Evolutionary conservation across 1,284 basidiomycete genomes (phyloP).

Genomic region (Lignosus rhinocerotis): DNA sequence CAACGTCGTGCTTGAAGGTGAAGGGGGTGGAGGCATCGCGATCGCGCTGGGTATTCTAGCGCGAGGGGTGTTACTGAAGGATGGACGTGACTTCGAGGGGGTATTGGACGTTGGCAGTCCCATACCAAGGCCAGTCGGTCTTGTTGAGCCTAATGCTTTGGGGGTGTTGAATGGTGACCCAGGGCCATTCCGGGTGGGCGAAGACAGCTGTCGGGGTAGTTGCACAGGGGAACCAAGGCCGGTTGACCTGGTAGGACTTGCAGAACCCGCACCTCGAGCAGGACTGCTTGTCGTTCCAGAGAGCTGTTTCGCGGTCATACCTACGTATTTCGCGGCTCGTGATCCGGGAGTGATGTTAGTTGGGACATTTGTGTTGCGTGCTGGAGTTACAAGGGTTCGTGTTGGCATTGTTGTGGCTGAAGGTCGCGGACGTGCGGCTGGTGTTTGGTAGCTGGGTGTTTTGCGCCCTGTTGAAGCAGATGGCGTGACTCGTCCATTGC

Average conservation of each 20-base stretch:
- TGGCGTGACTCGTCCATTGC: conserved; percentile 41
- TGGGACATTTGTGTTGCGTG: conserved; percentile 22
- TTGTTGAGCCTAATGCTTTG: conserved; percentile 45
- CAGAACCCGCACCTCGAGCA: conserved; percentile 24
- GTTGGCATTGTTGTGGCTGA: conserved; percentile 5
- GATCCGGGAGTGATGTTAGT: conserved; percentile 72
- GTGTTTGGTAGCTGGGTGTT: conserved; percentile 31
- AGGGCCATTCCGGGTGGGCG: conserved; percentile 34
- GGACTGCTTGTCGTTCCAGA: conserved; percentile 36
- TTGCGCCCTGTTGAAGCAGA: conserved; percentile 30
- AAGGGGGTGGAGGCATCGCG: conserved; percentile 77
- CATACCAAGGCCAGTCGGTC: conserved; percentile 39
- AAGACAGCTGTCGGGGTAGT: conserved; percentile 28
- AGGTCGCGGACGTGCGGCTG: conserved; percentile 25
- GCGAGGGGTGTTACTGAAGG: conserved; percentile 53
- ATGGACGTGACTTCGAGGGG: conserved; percentile 47
- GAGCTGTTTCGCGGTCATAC: conserved; percentile 82
- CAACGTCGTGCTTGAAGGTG: conserved; percentile 42
- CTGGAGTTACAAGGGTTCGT: conserved; percentile 25
- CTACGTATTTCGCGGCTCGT: conserved; percentile 79
- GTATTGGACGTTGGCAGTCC: conserved; percentile 41
- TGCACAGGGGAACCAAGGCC: conserved; percentile 33
- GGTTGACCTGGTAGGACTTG: conserved; percentile 41
- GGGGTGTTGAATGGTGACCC: conserved; percentile 65
- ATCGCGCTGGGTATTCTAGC: conserved; percentile 69